Evolutionary conservation across 768 basidiomycete genomes (phyloP), one percentile per base, ranked within the genome.

Genomic region (Clitopilus passeckerianus): DNA sequence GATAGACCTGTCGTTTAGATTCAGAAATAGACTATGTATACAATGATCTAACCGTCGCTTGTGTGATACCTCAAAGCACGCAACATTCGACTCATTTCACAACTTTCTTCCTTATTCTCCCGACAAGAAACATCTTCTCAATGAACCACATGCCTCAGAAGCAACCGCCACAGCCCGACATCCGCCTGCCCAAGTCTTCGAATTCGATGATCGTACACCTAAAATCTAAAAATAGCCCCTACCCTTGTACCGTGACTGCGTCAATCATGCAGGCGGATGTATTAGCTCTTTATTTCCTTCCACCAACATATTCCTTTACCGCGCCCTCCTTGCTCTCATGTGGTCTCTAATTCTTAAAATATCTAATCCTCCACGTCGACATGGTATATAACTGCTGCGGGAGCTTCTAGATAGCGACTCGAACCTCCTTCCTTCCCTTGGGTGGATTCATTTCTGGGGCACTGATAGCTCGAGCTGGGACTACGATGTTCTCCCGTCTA

Each of bases 401-500:
- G 27, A 30, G 14, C 5, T n/a, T 41, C 37, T 15, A 41, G 2
- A 2, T n/a, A 12, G 37, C 5, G n/a, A 41, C 5, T 15, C 5
- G 12, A 41, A 15, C 27, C 46, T 23, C 27, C 30, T 34, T 18
- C 44, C 50, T 16, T 43, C 27, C 27, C 20, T 41, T 53, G 14
- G 22, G 14, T 53, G 6, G 23, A n/a, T n/a, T n/a, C n/a, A n/a
- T n/a, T n/a, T 33, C 53, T 23, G 37, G 37, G 37, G 10, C 37
- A 15, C 37, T 5, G 37, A 41, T 14, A 5, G 37, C 14, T 41
- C 10, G 14, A 41, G 5, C 37, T 30, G 27, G 27, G 27, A 41
- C 3, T 37, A 34, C 24, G 54, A 65, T 64, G 67, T 60, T 66
- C 53, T 54, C 57, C 22, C 53, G 56, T 34, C 46, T 63, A 53